phyloP scores from a whole-genome alignment of 495 filamentous ascomycete genomes.

The Neurospora sp. region DNA sequence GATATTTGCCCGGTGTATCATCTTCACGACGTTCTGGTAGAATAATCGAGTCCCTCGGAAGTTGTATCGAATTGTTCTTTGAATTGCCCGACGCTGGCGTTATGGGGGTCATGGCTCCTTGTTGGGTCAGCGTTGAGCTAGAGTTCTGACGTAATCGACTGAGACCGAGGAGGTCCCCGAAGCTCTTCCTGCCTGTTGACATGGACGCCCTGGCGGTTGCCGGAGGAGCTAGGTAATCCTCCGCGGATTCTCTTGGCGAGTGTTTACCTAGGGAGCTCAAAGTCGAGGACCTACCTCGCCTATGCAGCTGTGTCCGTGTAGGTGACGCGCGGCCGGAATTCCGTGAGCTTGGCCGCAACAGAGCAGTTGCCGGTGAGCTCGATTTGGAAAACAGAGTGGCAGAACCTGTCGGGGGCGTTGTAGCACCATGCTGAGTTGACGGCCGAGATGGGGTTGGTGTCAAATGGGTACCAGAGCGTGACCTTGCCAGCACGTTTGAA shows the following conservation, averaged over 20 bases:
- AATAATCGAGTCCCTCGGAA: slow-evolving; percentile 50
- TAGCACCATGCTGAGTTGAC: slow-evolving; percentile 34
- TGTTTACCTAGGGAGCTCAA: slow-evolving; percentile 59
- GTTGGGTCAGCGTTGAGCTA: slow-evolving; percentile 42
- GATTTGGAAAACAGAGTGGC: slow-evolving; percentile 18
- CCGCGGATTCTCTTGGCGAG: slow-evolving; percentile 39
- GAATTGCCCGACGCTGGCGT: slow-evolving; percentile 58
- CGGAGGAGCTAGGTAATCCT: slow-evolving; percentile 47
- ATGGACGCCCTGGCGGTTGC: slow-evolving; percentile 59
- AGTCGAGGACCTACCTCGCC: slow-evolving; percentile 76
- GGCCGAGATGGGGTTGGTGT: slow-evolving; percentile 42
- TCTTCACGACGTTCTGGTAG: slow-evolving; percentile 75
- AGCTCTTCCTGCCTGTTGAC: slow-evolving; percentile 79
- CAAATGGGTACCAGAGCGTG: slow-evolving; percentile 15
- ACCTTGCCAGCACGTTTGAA: slow-evolving; percentile 5
- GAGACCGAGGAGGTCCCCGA: slow-evolving; percentile 77
- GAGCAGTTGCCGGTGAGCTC: slow-evolving; percentile 40
- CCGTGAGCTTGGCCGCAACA: slow-evolving; percentile 55
- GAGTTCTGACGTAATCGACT: slow-evolving; percentile 69
- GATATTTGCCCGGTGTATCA: slow-evolving; percentile 84
- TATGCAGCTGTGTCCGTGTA: slow-evolving; percentile 40
- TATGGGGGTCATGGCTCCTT: slow-evolving; percentile 52
- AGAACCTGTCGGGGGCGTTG: slow-evolving; percentile 24
- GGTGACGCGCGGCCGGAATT: slow-evolving; percentile 69
- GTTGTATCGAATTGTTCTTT: slow-evolving; percentile 60